Base-by-base conservation (phyloP, 2,329 filamentous ascomycete genomes). In the Sporothrix mexicana region DNA sequence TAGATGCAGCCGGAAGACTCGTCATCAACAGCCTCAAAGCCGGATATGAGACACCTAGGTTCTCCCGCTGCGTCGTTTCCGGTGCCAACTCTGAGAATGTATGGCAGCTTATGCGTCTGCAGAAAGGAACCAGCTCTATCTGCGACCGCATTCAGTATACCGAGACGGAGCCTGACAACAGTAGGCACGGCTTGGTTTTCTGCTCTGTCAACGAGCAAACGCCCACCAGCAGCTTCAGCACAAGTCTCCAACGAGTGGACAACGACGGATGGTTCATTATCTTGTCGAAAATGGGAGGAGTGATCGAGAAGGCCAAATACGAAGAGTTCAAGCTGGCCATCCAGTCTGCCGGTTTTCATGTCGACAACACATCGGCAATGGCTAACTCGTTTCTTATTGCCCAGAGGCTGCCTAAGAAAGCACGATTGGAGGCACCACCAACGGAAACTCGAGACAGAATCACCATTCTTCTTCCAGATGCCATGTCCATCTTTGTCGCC, bases 51-150 rank as follows among this genome's bases (percentile, higher is more conserved):
- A 78, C 79, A 0, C 79, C 81, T 3, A 78, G 78, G 9, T 76
- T 85, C 2, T 77, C 79, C 2, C 78, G 80, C 15, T 82, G 81
- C 72, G 80, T 79, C 0, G 59, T 83, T 23, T 75, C 79, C 20
- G 77, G 74, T 3, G 2, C 3, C 0, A 53, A n/a, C 17, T 53
- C 75, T 2, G 49, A 75, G 0, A 41, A 67, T 4, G 12, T 72
- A 3, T 47, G 70, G 73, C 13, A 72, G 2, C 66, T 68, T n/a
- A 9, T 74, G 57, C 66, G 57, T 8, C 15, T 51, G 23, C 20
- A 49, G 12, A 53, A 68, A 20, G 49, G 12, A 0, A 25, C 17
- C 5, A 36, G 36, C 1, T 20, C 59, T 0, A 71, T 59, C 2
- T 41, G 71, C 7, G 73, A 73, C 1, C 75, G 75, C 25, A 45